These are phyloP conservation scores for Aspergillus ibericus DNA, from an alignment of 2,329 filamentous ascomycete species.

Conservation along the genomic window DNA sequence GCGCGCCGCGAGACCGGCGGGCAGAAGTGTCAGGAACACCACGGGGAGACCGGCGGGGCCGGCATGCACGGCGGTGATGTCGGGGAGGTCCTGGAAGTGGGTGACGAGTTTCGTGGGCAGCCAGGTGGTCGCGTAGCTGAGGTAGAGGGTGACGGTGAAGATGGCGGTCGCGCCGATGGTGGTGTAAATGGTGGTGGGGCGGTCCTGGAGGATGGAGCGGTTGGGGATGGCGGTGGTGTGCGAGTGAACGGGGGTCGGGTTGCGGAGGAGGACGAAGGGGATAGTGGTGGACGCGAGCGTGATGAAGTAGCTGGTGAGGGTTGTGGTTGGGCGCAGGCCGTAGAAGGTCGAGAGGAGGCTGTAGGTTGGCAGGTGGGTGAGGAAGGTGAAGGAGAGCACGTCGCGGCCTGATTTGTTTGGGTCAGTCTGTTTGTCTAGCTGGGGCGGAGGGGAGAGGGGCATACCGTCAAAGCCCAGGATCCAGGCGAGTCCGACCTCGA, in stretches of 20 bases:
- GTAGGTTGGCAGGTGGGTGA: conserved; percentile 73
- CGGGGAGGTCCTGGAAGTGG: conserved; percentile 71
- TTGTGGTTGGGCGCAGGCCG: conserved; percentile 61
- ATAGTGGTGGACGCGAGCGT: conserved; percentile 68
- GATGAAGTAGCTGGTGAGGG: conserved; percentile 63
- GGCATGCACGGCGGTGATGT: conserved; percentile 66
- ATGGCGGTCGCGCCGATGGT: conserved; percentile 68
- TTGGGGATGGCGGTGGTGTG: conserved; percentile 54
- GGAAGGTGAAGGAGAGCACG: conserved; percentile 62
- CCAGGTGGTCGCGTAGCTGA: conserved; percentile 64
- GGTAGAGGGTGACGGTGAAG: conserved; percentile 71
- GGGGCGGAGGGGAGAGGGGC: conserved; percentile 6
- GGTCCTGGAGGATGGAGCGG: conserved; percentile 65
- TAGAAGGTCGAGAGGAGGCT: conserved; percentile 80
- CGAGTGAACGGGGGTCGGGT: conserved; percentile 61
- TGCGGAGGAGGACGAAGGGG: conserved; percentile 75
- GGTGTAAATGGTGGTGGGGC: conserved; percentile 63
- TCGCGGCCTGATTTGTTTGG: conserved; percentile 57
- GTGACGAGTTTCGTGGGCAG: conserved; percentile 71
- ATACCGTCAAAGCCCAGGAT: conserved; percentile 66
- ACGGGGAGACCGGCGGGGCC: conserved; percentile 54
- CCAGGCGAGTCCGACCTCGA: conserved; percentile 73
- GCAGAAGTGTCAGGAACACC: conserved; percentile 57
- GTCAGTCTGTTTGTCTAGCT: neutral
- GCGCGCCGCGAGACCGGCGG: conserved; percentile 69